phyloP scores from a whole-genome alignment of 192 early-diverging fungal genomes.

The Tieghemiomyces parasiticus region DNA sequence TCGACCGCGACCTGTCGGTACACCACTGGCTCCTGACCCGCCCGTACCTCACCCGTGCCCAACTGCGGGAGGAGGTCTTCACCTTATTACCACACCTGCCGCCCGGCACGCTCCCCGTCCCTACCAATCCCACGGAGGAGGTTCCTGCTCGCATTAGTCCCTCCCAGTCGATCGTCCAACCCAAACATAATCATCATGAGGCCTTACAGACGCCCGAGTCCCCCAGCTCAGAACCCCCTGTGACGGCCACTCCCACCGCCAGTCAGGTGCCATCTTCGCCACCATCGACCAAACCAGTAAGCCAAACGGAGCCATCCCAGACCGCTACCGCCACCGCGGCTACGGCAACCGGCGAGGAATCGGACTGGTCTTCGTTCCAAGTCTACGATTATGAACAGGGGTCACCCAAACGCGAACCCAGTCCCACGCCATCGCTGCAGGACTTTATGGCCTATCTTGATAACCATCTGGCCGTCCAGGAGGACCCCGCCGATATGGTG shows the following conservation, averaged over 20 bases:
- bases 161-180: too few species aligned
- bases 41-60: slow-evolving; percentile 1
- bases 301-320: neutral
- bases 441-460: neutral
- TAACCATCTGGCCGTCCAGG: neutral
- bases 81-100: neutral
- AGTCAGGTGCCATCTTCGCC: too few species aligned
- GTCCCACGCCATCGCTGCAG: neutral
- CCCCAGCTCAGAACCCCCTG: too few species aligned
- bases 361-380: too few species aligned
- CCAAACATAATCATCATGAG: too few species aligned
- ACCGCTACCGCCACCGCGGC: neutral
- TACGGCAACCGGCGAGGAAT: neutral
- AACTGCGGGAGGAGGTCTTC: neutral
- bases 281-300: too few species aligned
- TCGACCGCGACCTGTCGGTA: neutral
- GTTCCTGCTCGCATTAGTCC: too few species aligned
- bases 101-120: neutral
- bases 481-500: neutral
- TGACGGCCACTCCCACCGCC: too few species aligned
- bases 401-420: too few species aligned
- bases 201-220: too few species aligned
- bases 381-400: too few species aligned
- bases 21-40: slow-evolving; percentile 13
- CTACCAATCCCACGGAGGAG: neutral